Conservation (phyloP, 2,329 filamentous ascomycete species). For the Xylariomycetidae sp. region DNA sequence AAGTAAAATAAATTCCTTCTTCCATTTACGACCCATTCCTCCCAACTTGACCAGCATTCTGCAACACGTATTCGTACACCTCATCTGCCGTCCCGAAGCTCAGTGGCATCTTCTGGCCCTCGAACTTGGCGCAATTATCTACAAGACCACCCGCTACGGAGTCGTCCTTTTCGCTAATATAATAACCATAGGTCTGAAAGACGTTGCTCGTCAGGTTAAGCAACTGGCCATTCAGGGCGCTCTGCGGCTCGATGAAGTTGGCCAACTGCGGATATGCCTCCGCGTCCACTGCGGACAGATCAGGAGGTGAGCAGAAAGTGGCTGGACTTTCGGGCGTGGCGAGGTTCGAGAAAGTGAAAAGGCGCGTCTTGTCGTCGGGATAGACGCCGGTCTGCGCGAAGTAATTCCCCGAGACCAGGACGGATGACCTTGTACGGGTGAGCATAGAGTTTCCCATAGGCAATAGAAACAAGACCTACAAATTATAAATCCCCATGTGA, state of each 20-base stretch:
- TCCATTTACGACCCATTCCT: slow-evolving; percentile 1
- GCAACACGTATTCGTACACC: slow-evolving; percentile 11
- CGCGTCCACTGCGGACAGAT: slow-evolving; percentile 3
- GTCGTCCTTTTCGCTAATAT: slow-evolving; percentile 8
- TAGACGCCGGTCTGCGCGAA: slow-evolving; percentile 11
- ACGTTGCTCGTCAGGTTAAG: slow-evolving; percentile 12
- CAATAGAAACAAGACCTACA: slow-evolving; percentile 5
- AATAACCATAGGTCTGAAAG: slow-evolving; percentile 10
- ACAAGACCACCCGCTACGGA: slow-evolving; percentile 10
- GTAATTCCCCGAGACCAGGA: slow-evolving; percentile 15
- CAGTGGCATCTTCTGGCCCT: slow-evolving; percentile 9
- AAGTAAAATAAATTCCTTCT: too few relatives aligned
- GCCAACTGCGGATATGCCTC: slow-evolving; percentile 1
- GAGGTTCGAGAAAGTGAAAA: slow-evolving; percentile 15
- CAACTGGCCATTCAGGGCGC: slow-evolving; percentile 4
- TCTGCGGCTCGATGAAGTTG: slow-evolving; percentile 3
- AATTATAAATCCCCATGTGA: slow-evolving; percentile 16
- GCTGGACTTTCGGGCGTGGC: slow-evolving; percentile 10
- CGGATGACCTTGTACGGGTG: slow-evolving; percentile 10
- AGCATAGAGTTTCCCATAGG: too few relatives aligned
- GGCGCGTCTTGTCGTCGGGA: slow-evolving; percentile 9
- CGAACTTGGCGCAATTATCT: slow-evolving; percentile 9
- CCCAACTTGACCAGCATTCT: slow-evolving; percentile 14
- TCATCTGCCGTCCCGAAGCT: slow-evolving; percentile 7
- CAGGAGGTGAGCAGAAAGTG: slow-evolving; percentile 13